phyloP scores from a whole-genome alignment of 1,284 basidiomycete genomes.

The Naganishia cerealis region DNA sequence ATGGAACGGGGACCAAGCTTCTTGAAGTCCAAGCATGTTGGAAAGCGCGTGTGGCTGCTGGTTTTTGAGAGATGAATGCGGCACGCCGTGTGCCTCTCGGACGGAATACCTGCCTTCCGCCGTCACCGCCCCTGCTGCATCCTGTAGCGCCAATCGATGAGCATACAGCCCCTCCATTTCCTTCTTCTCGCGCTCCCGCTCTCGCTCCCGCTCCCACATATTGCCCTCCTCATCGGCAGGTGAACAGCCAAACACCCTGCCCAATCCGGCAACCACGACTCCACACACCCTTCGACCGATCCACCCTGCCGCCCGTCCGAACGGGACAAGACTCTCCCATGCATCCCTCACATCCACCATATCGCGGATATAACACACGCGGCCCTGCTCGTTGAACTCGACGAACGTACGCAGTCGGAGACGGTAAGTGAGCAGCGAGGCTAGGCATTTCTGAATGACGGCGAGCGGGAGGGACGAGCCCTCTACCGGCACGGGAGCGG shows the following conservation, averaged over 20 bases:
- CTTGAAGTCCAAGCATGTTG: conserved; percentile 12
- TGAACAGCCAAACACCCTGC: conserved; percentile 6
- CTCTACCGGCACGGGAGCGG: background rate
- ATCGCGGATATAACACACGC: conserved; percentile 50
- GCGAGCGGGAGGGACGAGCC: conserved; percentile 30
- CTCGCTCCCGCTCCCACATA: background rate
- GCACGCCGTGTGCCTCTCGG: background rate
- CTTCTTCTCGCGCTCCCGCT: background rate
- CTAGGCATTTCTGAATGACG: conserved; percentile 34
- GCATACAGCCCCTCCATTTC: background rate
- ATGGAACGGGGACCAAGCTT: conserved; percentile 2
- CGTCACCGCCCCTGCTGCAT: background rate
- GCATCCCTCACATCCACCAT: conserved; percentile 49
- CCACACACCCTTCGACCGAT: conserved; percentile 29
- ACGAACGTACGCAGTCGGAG: conserved; percentile 49
- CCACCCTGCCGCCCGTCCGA: conserved; percentile 36
- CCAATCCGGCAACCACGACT: conserved; percentile 16
- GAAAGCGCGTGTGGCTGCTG: background rate
- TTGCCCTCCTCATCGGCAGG: background rate
- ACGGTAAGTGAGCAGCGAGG: conserved; percentile 44
- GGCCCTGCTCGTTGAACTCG: conserved; percentile 53
- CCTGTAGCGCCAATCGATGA: conserved; percentile 17
- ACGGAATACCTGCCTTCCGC: background rate
- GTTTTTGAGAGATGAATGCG: too few species aligned
- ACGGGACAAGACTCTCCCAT: conserved; percentile 50